These are phyloP conservation scores for Candida maris DNA, from an alignment of 805 yeast species.

Conservation along the genomic window DNA sequence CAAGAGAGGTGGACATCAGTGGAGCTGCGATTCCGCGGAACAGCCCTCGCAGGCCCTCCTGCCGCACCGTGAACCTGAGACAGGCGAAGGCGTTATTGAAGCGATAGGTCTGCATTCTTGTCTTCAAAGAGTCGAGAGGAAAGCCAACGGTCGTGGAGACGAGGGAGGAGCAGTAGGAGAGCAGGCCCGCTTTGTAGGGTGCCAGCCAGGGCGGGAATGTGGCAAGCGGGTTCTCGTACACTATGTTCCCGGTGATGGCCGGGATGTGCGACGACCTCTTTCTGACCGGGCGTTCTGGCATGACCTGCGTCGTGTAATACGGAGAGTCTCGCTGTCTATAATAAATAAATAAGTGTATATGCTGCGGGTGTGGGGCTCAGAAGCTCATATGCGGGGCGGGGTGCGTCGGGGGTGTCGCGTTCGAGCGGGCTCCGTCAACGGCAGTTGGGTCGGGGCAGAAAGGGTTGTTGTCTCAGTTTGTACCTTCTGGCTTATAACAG, in stretches of 20 bases:
- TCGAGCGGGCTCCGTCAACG: no score
- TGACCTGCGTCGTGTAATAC: no score
- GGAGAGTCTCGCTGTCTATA: no score
- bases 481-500: no score
- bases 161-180: slow-evolving; percentile 64
- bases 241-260: slow-evolving; percentile 57
- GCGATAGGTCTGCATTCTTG: slow-evolving; percentile 77
- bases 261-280: slow-evolving; percentile 32
- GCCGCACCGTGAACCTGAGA: slow-evolving; percentile 45
- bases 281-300: slow-evolving; percentile 3
- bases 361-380: no score
- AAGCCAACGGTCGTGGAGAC: slow-evolving; percentile 69
- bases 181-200: slow-evolving; percentile 53
- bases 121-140: slow-evolving; percentile 83
- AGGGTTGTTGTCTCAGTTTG: no score
- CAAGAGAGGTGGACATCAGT: slow-evolving; percentile 57
- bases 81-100: slow-evolving; percentile 58
- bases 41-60: slow-evolving; percentile 68
- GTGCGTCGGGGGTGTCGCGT: no score
- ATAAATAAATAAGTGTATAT: no score
- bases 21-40: slow-evolving; percentile 80
- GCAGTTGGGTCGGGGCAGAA: no score
- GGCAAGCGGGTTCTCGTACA: slow-evolving; percentile 42
- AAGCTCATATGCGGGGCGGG: no score
- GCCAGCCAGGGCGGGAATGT: slow-evolving; percentile 44